phyloP scores from a whole-genome alignment of 805 yeast genomes.

The Myxozyma monticola region DNA sequence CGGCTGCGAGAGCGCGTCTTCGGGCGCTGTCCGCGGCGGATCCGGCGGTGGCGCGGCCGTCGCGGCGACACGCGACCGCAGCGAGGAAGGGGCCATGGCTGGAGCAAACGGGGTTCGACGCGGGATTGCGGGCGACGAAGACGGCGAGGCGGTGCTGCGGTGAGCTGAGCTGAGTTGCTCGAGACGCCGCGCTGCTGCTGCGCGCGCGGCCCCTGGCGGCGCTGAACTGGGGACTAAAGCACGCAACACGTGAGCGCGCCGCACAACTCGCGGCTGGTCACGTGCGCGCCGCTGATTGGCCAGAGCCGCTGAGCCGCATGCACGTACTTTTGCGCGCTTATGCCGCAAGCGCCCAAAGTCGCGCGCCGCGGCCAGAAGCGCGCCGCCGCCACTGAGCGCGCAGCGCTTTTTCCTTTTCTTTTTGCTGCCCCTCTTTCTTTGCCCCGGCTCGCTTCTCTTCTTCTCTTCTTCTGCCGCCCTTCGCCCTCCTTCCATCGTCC shows the following conservation, averaged over 20 bases:
- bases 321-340: not conserved
- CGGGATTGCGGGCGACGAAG: not conserved
- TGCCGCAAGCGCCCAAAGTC: not conserved
- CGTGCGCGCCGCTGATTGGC: not conserved
- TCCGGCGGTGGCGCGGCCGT: not conserved
- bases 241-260: not conserved
- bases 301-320: conserved; percentile 1
- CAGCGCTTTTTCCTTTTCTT: not conserved
- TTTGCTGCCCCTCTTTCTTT: not conserved
- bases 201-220: not conserved
- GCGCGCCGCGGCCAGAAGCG: not conserved
- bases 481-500: conserved; percentile 23
- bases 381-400: not conserved
- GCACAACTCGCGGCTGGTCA: not conserved
- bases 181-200: not conserved
- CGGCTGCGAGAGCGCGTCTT: not conserved
- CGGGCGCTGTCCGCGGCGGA: not conserved
- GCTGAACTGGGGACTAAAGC: not conserved
- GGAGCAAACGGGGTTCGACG: not conserved
- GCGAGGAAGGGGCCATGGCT: not conserved
- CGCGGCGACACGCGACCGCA: too few species aligned
- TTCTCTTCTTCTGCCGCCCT: conserved; percentile 12
- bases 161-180: not conserved
- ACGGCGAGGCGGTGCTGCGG: not conserved
- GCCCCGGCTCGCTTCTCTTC: not conserved